phyloP scores from a whole-genome alignment of 1,284 basidiomycete genomes.

The Sparassis latifolia region DNA sequence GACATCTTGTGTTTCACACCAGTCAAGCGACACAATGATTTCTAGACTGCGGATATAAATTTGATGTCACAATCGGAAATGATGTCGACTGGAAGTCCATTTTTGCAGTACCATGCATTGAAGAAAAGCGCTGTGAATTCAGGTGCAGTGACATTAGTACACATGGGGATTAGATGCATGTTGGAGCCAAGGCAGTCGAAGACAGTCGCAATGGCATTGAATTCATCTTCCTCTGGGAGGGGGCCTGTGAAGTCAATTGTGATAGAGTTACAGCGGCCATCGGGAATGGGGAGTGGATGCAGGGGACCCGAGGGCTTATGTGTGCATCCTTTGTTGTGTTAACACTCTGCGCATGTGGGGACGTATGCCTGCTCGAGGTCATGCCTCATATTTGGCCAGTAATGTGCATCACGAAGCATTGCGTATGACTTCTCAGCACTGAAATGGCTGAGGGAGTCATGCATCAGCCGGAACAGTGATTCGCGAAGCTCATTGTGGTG shows the following conservation, averaged over 20 bases:
- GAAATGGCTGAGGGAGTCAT: neutral
- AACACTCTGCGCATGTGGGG: constrained; percentile 12
- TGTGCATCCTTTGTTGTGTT: neutral
- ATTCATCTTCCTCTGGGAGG: constrained; percentile 17
- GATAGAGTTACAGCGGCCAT: constrained; percentile 19
- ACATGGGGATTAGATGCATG: neutral
- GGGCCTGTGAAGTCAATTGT: constrained; percentile 40
- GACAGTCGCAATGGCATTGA: neutral
- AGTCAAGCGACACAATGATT: constrained; percentile 9
- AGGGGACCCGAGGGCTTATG: constrained; percentile 3
- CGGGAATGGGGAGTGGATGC: constrained; percentile 20
- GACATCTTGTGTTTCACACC: constrained; percentile 14
- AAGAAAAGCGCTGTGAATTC: neutral
- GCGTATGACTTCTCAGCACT: constrained; percentile 9
- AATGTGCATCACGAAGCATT: constrained; percentile 22
- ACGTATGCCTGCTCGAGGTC: constrained; percentile 23
- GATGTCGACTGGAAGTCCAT: constrained; percentile 17
- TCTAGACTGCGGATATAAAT: constrained; percentile 19
- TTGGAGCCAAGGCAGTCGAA: neutral
- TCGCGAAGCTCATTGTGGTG: constrained; percentile 20
- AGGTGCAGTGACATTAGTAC: neutral
- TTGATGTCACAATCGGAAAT: constrained; percentile 19
- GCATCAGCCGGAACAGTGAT: constrained; percentile 5
- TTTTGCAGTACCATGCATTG: neutral
- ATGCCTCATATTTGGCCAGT: constrained; percentile 34